A percentile compares a stretch with the other conserved stretches of the same genome.
Conservation (phyloP, 83 land plant genomes). For the Picea abies region DNA sequence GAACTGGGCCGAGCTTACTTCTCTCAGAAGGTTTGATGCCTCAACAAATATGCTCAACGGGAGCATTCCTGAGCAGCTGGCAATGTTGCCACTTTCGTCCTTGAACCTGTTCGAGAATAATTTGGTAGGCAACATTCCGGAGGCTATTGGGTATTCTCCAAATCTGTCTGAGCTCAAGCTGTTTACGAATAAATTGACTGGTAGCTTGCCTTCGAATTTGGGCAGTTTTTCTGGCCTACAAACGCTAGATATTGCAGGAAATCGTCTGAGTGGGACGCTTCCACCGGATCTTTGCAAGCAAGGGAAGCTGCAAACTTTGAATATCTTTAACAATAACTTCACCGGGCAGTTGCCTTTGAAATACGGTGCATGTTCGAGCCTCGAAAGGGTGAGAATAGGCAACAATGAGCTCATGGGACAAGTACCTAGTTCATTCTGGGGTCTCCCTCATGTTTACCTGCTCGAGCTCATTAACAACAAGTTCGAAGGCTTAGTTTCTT, state of each 20-base stretch:
- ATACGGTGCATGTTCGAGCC: conserved; percentile 15
- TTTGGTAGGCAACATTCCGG: conserved; percentile 61
- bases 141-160: conserved; percentile 56
- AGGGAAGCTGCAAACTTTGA: conserved; percentile 12
- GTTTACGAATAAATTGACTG: conserved; percentile 51
- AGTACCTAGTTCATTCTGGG: conserved; percentile 34
- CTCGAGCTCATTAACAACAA: conserved; percentile 25
- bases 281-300: conserved; percentile 20
- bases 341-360: conserved; percentile 9
- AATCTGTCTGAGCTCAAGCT: conserved; percentile 54
- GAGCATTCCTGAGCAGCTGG: conserved; percentile 27
- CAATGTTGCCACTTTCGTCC: conserved; percentile 38
- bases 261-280: conserved; percentile 15
- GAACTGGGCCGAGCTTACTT: conserved; percentile 55
- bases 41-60: conserved; percentile 67
- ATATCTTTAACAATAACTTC: conserved; percentile 20
- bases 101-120: conserved; percentile 56
- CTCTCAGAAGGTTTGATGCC: conserved; percentile 42
- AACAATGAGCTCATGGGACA: conserved; percentile 15
- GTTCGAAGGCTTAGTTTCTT: conserved; percentile 20
- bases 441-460: conserved; percentile 75
- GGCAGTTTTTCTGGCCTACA: conserved; percentile 44
- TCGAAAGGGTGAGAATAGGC: conserved; percentile 7
- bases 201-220: conserved; percentile 68
- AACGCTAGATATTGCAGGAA: conserved; percentile 25